phyloP scores from a whole-genome alignment of 768 basidiomycete genomes.

The Russula sp. region DNA sequence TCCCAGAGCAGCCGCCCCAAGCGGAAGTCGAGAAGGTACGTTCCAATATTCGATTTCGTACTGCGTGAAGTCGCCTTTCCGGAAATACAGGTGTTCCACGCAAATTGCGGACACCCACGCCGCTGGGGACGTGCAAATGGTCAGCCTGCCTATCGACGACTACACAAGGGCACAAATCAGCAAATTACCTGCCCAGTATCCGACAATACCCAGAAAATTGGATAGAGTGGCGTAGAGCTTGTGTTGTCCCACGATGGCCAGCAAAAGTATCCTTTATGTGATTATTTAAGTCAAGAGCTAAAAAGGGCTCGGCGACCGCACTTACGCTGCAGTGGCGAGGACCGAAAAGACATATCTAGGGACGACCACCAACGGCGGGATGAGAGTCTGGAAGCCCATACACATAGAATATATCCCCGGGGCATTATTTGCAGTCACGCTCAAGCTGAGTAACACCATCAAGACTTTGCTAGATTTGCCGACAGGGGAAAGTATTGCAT shows the following conservation, averaged over 20 bases:
- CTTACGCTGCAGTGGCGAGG: conserved; percentile 58
- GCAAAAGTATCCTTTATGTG: conserved; percentile 46
- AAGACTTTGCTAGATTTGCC: conserved; percentile 67
- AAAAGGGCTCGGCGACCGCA: conserved; percentile 12
- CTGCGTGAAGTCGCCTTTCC: conserved; percentile 37
- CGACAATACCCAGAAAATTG: conserved; percentile 59
- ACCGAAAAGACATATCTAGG: conserved; percentile 68
- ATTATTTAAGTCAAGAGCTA: not conserved
- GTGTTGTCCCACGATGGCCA: conserved; percentile 62
- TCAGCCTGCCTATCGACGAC: conserved; percentile 31
- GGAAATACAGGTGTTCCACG: conserved; percentile 61
- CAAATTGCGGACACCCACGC: conserved; percentile 54
- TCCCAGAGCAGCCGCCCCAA: conserved; percentile 52
- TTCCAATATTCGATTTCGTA: conserved; percentile 55
- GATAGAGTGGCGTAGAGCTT: conserved; percentile 57
- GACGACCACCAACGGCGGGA: conserved; percentile 49
- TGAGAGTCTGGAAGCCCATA: conserved; percentile 62
- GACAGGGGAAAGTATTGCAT: conserved; percentile 52
- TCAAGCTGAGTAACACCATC: conserved; percentile 64
- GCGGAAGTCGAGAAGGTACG: conserved; percentile 43
- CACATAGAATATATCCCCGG: conserved; percentile 77
- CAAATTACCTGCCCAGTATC: conserved; percentile 32
- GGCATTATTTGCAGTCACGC: conserved; percentile 73
- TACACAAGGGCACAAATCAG: not conserved
- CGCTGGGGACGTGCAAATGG: conserved; percentile 38